These are phyloP conservation scores for Boletus bicolor DNA, from an alignment of 768 basidiomycete genomes.

Conservation along the genomic window DNA sequence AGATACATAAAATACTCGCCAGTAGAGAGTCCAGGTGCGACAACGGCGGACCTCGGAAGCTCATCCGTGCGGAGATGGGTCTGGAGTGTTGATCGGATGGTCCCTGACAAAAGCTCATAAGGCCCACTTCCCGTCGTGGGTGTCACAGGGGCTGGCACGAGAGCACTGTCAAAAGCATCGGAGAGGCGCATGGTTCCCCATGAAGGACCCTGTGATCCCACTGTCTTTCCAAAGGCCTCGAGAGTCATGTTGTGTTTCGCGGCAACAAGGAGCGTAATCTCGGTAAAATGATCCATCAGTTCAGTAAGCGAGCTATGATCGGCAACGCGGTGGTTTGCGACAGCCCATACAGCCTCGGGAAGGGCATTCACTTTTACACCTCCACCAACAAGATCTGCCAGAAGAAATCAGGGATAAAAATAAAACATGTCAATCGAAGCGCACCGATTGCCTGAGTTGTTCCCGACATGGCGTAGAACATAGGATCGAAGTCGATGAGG, in stretches of 20 bases:
- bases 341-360: constrained; percentile 39
- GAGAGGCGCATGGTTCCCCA: constrained; percentile 37
- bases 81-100: constrained; percentile 38
- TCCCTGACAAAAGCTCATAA: constrained; percentile 41
- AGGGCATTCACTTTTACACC: constrained; percentile 47
- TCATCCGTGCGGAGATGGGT: constrained; percentile 28
- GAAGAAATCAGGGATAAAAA: constrained; percentile 23
- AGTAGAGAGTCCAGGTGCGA: constrained; percentile 36
- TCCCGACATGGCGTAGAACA: constrained; percentile 18
- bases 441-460: constrained; percentile 30
- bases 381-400: constrained; percentile 40
- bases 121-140: constrained; percentile 36
- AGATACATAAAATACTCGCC: constrained; percentile 6
- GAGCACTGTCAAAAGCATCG: constrained; percentile 34
- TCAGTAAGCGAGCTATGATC: constrained; percentile 27
- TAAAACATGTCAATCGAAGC: neutral
- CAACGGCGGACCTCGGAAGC: constrained; percentile 23
- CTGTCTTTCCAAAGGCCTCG: constrained; percentile 37
- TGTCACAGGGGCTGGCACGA: constrained; percentile 43
- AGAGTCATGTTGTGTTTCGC: constrained; percentile 40
- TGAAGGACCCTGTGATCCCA: constrained; percentile 24
- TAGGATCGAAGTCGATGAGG: constrained; percentile 22
- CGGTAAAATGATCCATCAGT: constrained; percentile 12
- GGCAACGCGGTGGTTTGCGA: constrained; percentile 35
- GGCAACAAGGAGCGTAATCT: constrained; percentile 8